phyloP scores from a whole-genome alignment of 345 rosid genomes.

The Murraya koenigii region DNA sequence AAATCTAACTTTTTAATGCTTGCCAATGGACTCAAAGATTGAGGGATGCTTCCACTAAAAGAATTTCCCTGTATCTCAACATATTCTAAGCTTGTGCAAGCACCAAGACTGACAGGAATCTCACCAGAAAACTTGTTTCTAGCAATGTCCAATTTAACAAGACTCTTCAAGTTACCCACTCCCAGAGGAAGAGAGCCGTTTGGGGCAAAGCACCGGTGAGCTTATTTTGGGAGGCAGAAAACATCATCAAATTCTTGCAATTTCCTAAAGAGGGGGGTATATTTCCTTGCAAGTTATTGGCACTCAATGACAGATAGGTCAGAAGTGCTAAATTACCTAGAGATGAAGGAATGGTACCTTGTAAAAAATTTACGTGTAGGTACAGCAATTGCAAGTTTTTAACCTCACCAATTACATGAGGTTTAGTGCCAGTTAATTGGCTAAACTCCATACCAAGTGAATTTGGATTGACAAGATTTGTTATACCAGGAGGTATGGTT shows the following conservation, averaged over 20 bases:
- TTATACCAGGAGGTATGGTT: slow-evolving; percentile 1
- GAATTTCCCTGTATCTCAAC: slow-evolving; percentile 3
- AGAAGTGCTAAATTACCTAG: too few species aligned
- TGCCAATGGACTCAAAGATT: slow-evolving; percentile 4
- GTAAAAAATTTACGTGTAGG: not conserved
- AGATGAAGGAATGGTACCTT: too few species aligned
- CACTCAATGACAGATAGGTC: too few species aligned
- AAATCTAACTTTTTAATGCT: not conserved
- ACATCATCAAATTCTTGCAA: not conserved
- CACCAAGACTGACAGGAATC: slow-evolving; percentile 14
- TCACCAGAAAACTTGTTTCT: slow-evolving; percentile 3
- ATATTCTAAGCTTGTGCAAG: not conserved
- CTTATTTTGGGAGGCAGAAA: not conserved
- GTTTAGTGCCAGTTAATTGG: slow-evolving; percentile 16
- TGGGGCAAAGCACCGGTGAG: slow-evolving; percentile 13
- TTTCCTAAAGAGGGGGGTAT: too few species aligned
- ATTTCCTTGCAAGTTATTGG: too few species aligned
- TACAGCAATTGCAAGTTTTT: not conserved
- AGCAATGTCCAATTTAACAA: not conserved
- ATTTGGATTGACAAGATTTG: slow-evolving; percentile 20
- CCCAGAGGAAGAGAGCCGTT: slow-evolving; percentile 5
- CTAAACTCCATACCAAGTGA: not conserved
- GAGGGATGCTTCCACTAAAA: slow-evolving; percentile 13
- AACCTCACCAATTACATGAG: not conserved
- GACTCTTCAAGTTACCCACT: not conserved